A percentile compares a stretch with the other conserved stretches of the same genome.
Evolutionary conservation across 768 basidiomycete genomes (phyloP).

Genomic region (Floccularia luteovirens): DNA sequence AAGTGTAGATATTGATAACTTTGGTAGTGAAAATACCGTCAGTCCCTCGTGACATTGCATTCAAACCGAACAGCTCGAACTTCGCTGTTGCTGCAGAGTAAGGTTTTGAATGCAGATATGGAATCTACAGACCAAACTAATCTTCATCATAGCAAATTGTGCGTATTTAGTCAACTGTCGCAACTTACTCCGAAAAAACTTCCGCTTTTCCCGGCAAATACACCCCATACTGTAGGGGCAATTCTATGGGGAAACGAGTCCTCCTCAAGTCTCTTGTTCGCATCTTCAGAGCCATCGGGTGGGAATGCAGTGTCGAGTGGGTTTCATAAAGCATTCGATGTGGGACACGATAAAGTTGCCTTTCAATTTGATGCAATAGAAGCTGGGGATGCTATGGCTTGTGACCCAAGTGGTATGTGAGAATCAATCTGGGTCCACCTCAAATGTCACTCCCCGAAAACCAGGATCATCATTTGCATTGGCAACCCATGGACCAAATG

Average conservation of each 20-base stretch:
- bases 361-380: slow-evolving; percentile 37
- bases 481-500: slow-evolving; percentile 19
- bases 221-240: slow-evolving; percentile 27
- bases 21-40: background rate
- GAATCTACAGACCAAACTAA: too few relatives aligned
- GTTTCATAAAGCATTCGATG: slow-evolving; percentile 45
- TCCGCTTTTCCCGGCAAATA: slow-evolving; percentile 10
- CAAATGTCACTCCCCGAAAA: slow-evolving; percentile 3
- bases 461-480: slow-evolving; percentile 24
- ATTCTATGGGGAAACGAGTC: slow-evolving; percentile 43
- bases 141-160: too few relatives aligned
- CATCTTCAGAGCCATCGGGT: slow-evolving; percentile 44
- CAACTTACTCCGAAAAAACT: slow-evolving; percentile 7
- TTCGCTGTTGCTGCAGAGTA: slow-evolving; percentile 38
- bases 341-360: slow-evolving; percentile 10
- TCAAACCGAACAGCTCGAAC: slow-evolving; percentile 29
- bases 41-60: slow-evolving; percentile 34
- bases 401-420: slow-evolving; percentile 43
- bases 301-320: slow-evolving; percentile 22
- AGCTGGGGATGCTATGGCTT: slow-evolving; percentile 44
- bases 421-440: too few relatives aligned
- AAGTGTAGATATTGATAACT: background rate
- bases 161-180: too few relatives aligned
- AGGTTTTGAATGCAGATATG: slow-evolving; percentile 3
- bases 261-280: slow-evolving; percentile 36